Evolutionary conservation across 768 basidiomycete genomes (phyloP).

Genomic region (Tephrocybe rancida): DNA sequence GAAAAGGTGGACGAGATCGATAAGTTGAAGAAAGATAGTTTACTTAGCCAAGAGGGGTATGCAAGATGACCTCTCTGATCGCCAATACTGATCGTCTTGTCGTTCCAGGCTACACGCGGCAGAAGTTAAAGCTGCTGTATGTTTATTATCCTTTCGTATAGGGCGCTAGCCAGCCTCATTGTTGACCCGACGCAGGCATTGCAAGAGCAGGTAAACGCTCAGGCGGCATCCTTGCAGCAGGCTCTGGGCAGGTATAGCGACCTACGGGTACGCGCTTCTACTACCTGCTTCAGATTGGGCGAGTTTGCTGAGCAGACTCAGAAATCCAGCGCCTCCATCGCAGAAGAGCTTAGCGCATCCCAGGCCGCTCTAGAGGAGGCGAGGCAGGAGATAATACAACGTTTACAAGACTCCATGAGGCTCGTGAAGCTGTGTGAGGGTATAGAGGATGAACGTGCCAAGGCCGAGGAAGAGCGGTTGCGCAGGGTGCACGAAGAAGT

Average conservation of each 20-base stretch:
- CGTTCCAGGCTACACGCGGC: neutral
- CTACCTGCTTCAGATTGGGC: conserved; percentile 25
- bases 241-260: conserved; percentile 35
- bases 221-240: conserved; percentile 40
- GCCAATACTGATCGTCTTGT: neutral
- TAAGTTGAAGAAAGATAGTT: neutral
- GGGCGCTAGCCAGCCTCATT: neutral
- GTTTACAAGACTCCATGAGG: conserved; percentile 19
- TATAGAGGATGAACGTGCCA: conserved; percentile 13
- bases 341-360: conserved; percentile 33
- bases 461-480: conserved; percentile 11
- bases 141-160: neutral
- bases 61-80: neutral
- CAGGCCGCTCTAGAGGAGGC: conserved; percentile 34
- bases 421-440: conserved; percentile 12
- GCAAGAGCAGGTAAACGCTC: conserved; percentile 41
- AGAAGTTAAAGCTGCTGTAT: neutral
- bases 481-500: conserved; percentile 15
- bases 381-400: neutral
- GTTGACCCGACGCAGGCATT: conserved; percentile 1
- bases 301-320: conserved; percentile 14
- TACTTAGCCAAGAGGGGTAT: neutral
- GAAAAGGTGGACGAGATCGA: conserved; percentile 1
- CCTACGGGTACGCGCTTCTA: conserved; percentile 11
- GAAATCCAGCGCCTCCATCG: conserved; percentile 34